Base-by-base conservation (phyloP, 2,329 filamentous ascomycete species). In the Zelopaecilomyces penicillatus region DNA sequence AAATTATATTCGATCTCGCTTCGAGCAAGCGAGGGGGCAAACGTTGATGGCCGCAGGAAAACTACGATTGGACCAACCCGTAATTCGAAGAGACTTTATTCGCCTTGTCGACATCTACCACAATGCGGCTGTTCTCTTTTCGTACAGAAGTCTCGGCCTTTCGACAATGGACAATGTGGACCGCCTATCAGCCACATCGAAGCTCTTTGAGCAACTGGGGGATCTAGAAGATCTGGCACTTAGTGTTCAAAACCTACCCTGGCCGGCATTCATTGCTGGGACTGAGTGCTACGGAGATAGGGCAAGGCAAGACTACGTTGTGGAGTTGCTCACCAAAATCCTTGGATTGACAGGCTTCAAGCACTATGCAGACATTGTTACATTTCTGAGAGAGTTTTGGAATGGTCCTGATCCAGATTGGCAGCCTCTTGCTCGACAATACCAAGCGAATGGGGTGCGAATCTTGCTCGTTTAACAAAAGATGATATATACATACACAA, bases 61-160 rank as follows among this genome's bases (percentile, higher is more conserved):
- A 5, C 48, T 59, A 4, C 44, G 49, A 9, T 49, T 59, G 19
- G 48, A 50, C 11, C 45, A 45, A 4, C 41, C 50, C 5, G 37
- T 34, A 19, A 39, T 50, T 7, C 51, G 55, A 3, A 51, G 51
- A 27, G 59, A 61, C 39, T 52, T 61, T 30, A 48, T 56, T 11
- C 56, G 57, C 7, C 43, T 61, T 10, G 59, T 59, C 8, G 58
- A 60, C 27, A 50, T 56, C 5, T 57, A 61, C 30, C 56, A 61
- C 41, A 50, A 58, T 27, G 51, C 58, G 5, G 59, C 52, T 5
- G 41, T 61, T 1, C 43, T 60, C 6, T 61, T 60, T 42, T 50
- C 54, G 2, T 57, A 54, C 30, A 53, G 54, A 29, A 58, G 59
- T 42, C 42, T 61, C 8, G 54, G 53, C 6, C 43, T 52, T 40